Percentiles rank a stretch among this genome's conserved stretches.
Evolutionary conservation across 768 basidiomycete genomes (phyloP).

Genomic region (Calocybe cyanea): DNA sequence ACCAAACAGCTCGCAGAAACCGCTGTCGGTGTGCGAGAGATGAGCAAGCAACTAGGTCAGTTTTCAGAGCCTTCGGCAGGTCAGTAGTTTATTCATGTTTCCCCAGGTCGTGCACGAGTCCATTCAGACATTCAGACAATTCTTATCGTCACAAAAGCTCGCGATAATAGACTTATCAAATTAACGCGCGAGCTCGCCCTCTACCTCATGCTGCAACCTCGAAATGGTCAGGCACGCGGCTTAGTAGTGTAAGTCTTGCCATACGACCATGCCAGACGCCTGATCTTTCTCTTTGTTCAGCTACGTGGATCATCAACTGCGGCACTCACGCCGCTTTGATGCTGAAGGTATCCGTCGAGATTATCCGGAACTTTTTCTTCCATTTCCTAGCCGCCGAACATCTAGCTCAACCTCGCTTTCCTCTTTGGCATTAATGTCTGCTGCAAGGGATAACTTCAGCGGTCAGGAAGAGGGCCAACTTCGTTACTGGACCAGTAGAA

Average conservation of each 20-base stretch:
- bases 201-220: slow-evolving; percentile 90
- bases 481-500: slow-evolving; percentile 94
- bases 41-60: slow-evolving; percentile 97
- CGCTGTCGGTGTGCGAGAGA: slow-evolving; percentile 93
- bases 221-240: slow-evolving; percentile 61
- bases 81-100: slow-evolving; percentile 5
- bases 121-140: slow-evolving; percentile 89
- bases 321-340: slow-evolving; percentile 88
- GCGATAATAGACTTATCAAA: slow-evolving; percentile 94
- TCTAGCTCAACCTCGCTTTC: slow-evolving; percentile 64
- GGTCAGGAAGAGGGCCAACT: slow-evolving; percentile 79
- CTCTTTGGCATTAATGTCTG: slow-evolving; percentile 46
- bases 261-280: slow-evolving; percentile 5
- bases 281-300: slow-evolving; percentile 33
- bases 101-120: slow-evolving; percentile 84
- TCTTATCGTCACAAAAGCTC: slow-evolving; percentile 94
- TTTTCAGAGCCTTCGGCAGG: slow-evolving; percentile 11
- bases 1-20: slow-evolving; percentile 95
- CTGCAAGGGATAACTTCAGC: slow-evolving; percentile 37
- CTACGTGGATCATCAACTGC: slow-evolving; percentile 93
- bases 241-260: slow-evolving; percentile 67
- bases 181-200: slow-evolving; percentile 91
- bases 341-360: slow-evolving; percentile 83
- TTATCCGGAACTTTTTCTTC: slow-evolving; percentile 83
- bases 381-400: slow-evolving; percentile 70